A percentile compares a stretch with the other conserved stretches of the same genome.
These are phyloP conservation scores for Helianthus annuus DNA, from an alignment of 129 eudicot species.

Conservation along the genomic window DNA sequence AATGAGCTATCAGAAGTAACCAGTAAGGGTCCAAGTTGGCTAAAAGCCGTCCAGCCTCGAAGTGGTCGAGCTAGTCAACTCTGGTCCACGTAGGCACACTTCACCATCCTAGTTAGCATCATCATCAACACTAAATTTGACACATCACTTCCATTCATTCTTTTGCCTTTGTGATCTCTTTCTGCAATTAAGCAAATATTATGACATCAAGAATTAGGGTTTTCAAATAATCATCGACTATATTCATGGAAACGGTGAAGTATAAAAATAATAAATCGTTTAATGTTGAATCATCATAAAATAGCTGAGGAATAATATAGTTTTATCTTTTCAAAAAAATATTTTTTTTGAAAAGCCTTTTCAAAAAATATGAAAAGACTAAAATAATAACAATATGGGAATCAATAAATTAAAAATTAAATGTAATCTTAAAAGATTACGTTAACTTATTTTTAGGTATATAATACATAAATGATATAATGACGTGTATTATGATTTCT, in stretches of 20 bases:
- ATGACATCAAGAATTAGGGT: too few species aligned
- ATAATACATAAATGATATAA: slow-evolving; percentile 16
- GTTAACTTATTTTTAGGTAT: neutral
- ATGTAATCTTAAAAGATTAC: slow-evolving; percentile 19
- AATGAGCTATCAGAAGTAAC: neutral
- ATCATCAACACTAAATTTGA: neutral
- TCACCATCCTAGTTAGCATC: neutral
- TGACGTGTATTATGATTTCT: slow-evolving; percentile 9
- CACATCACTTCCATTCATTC: too few species aligned
- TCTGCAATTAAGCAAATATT: too few species aligned
- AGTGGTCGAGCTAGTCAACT: neutral
- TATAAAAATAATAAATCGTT: neutral
- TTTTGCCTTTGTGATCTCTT: too few species aligned
- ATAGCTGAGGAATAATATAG: neutral
- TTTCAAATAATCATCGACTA: too few species aligned
- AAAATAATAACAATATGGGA: slow-evolving; percentile 3
- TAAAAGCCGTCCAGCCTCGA: slow-evolving; percentile 9
- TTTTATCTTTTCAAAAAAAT: neutral
- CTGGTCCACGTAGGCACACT: neutral
- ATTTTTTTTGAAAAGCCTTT: too few species aligned
- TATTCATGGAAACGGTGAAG: neutral
- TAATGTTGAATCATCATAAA: neutral
- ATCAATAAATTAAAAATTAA: neutral
- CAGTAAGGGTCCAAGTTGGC: neutral
- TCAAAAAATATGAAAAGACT: neutral